A percentile compares a stretch with the other conserved stretches of the same genome.
These are phyloP conservation scores for Curvularia sp. DNA, from an alignment of 2,329 filamentous ascomycete species.

Conservation along the genomic window DNA sequence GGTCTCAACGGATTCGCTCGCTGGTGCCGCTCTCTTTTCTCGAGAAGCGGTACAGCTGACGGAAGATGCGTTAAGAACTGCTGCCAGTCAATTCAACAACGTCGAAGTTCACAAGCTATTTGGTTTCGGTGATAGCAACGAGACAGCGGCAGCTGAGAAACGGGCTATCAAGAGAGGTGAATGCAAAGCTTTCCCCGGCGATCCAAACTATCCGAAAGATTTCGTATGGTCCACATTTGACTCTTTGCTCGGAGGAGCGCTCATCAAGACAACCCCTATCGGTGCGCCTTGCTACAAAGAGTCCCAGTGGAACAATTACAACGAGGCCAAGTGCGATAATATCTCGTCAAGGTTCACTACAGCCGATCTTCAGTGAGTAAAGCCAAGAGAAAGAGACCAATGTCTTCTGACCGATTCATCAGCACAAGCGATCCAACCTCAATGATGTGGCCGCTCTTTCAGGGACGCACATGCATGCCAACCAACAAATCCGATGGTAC, in stretches of 20 bases:
- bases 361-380: conserved; percentile 17
- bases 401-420: neutral
- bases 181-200: conserved; percentile 36
- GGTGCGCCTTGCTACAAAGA: conserved; percentile 34
- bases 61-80: conserved; percentile 11
- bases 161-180: conserved; percentile 5
- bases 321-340: conserved; percentile 24
- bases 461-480: conserved; percentile 36
- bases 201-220: conserved; percentile 25
- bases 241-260: conserved; percentile 19
- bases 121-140: conserved; percentile 44
- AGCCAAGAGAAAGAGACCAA: neutral
- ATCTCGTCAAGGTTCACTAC: conserved; percentile 21
- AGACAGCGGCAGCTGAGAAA: neutral
- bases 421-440: conserved; percentile 33
- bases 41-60: conserved; percentile 28
- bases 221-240: conserved; percentile 31
- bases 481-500: conserved; percentile 17
- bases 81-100: conserved; percentile 4
- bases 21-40: conserved; percentile 19
- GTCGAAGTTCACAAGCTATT: conserved; percentile 11
- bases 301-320: conserved; percentile 18
- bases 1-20: conserved; percentile 16
- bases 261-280: conserved; percentile 33
- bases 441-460: conserved; percentile 36